Evolutionary conservation across 2,329 filamentous ascomycete genomes (phyloP), one percentile per base, ranked within the genome.

Genomic region (Trichoderma asperellum): DNA sequence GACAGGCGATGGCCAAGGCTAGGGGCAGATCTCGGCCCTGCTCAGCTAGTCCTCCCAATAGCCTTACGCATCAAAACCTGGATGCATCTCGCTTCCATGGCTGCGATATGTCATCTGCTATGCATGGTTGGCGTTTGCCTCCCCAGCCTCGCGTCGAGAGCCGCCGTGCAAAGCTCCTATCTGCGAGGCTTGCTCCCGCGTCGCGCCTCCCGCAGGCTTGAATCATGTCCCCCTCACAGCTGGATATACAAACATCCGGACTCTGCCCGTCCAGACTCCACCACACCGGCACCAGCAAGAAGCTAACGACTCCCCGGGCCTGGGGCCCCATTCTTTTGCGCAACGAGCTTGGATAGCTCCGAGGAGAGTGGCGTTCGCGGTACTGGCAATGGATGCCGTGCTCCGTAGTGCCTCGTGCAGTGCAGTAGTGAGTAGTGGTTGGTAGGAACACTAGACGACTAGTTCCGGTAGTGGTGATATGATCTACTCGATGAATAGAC

Each of bases 211-310:
- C 34, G 34, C 35, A 35, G 5, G 40, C 52, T 35, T 32, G 61
- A 64, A 64, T 64, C 61, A 56, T 64, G 61, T 64, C 61, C 7
- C 10, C 24, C 21, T 34, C 14, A 7, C 24, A 29, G 32, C 60
- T 63, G 60, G 60, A 56, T 64, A 64, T 55, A 64, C 18, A 34
- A 40, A 40, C 34, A 64, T 53, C 60, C 47, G 47, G 60, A 27
- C 60, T 4, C 16, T 63, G 29, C 37, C 18, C 34, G 21, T 21
- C 59, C 21, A 61, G 58, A 16, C 59, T 49, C 59, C 59, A 62
- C 59, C 59, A 49, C 58, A 34, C 18, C 27, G 43, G 43, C 43
- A 49, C 43, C 43, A 21, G 7, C 43, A 49, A 8, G 43, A n/a
- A 49, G 43, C 47, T 49, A 49, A 29, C 47, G 24, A 35, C 32